phyloP scores from a whole-genome alignment of 1,284 basidiomycete genomes.

The Sporisorium exsertum region DNA sequence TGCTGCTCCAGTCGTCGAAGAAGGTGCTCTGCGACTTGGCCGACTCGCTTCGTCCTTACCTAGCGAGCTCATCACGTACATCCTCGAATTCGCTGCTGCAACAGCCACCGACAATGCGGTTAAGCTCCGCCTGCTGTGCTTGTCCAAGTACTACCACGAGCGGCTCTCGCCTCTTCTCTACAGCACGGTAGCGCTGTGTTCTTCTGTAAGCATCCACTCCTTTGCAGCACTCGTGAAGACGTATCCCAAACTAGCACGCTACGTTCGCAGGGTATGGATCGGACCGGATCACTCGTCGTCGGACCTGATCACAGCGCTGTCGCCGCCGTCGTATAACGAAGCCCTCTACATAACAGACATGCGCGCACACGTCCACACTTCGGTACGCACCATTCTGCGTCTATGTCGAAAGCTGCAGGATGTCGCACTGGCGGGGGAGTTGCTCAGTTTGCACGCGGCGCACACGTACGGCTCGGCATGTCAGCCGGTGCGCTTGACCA shows the following conservation, averaged over 20 bases:
- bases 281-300: constrained; percentile 56
- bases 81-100: constrained; percentile 39
- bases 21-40: constrained; percentile 21
- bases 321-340: constrained; percentile 52
- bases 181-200: constrained; percentile 35
- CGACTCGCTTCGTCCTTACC: constrained; percentile 40
- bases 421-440: constrained; percentile 61
- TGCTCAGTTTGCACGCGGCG: constrained; percentile 56
- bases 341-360: constrained; percentile 44
- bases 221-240: constrained; percentile 46
- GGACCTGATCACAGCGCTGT: constrained; percentile 60
- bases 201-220: constrained; percentile 34
- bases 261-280: constrained; percentile 59
- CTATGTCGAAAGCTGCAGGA: constrained; percentile 60
- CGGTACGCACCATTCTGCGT: constrained; percentile 54
- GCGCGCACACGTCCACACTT: constrained; percentile 42
- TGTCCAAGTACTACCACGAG: constrained; percentile 39
- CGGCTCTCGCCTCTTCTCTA: constrained; percentile 49
- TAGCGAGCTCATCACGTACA: constrained; percentile 41
- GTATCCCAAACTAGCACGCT: constrained; percentile 43
- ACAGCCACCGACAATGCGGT: constrained; percentile 13
- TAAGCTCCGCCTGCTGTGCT: constrained; percentile 39
- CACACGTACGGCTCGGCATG: constrained; percentile 64
- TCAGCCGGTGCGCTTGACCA: constrained; percentile 59
- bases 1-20: constrained; percentile 5